phyloP scores from a whole-genome alignment of 805 yeast species.

The Brettanomyces sp. region DNA sequence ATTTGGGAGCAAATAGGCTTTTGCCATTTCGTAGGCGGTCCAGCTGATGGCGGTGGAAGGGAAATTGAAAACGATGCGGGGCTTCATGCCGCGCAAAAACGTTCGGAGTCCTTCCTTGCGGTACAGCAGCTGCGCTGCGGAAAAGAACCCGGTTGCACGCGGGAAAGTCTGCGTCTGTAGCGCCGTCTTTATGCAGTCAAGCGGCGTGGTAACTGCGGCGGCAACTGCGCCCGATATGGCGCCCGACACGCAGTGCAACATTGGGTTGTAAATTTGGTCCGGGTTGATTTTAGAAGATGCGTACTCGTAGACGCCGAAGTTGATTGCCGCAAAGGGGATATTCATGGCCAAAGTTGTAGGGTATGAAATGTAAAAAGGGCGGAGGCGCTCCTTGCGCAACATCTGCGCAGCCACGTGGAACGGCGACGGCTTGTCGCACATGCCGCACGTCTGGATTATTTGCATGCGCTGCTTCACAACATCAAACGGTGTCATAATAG shows the following conservation, averaged over 20 bases:
- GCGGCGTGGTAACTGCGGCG: conserved; percentile 89
- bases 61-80: conserved; percentile 85
- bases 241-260: conserved; percentile 86
- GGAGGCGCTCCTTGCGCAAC: conserved; percentile 53
- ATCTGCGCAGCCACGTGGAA: conserved; percentile 30
- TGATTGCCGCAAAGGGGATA: conserved; percentile 90
- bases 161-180: conserved; percentile 71
- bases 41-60: conserved; percentile 96
- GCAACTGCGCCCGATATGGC: conserved; percentile 92
- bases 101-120: conserved; percentile 52
- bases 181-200: conserved; percentile 88
- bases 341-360: conserved; percentile 90
- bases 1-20: conserved; percentile 42
- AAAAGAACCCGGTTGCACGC: conserved; percentile 53
- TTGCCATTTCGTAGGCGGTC: conserved; percentile 98
- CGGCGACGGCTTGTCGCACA: conserved; percentile 6
- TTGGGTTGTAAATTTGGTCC: conserved; percentile 68
- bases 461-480: conserved; percentile 96
- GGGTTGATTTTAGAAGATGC: conserved; percentile 77
- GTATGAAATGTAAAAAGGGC: conserved; percentile 85
- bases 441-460: conserved; percentile 15
- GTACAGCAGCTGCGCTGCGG: conserved; percentile 65
- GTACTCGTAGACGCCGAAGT: conserved; percentile 87
- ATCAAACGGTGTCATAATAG: conserved; percentile 95
- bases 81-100: conserved; percentile 77